Conservation (phyloP, 2,329 filamentous ascomycete genomes). For the Penicillium paneum region DNA sequence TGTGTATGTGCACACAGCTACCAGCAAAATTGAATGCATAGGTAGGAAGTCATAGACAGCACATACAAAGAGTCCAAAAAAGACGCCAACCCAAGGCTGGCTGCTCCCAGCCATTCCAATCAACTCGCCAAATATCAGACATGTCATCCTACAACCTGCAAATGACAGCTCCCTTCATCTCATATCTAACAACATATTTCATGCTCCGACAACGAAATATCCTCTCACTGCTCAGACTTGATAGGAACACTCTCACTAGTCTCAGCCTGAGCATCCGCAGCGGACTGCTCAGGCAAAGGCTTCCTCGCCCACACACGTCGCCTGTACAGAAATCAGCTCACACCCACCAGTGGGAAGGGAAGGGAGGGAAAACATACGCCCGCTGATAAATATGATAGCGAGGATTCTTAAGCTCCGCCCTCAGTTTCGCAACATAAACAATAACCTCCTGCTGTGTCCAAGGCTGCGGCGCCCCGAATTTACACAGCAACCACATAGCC, state of each 20-base stretch:
- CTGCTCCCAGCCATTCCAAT: not conserved
- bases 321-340: constrained; percentile 3
- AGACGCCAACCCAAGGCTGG: not conserved
- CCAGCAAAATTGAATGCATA: not conserved
- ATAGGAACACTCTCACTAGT: not conserved
- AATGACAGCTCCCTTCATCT: not conserved
- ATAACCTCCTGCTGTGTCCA: constrained; percentile 19
- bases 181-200: not conserved
- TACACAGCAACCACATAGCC: constrained; percentile 28
- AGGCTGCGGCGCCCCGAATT: constrained; percentile 21
- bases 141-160: not conserved
- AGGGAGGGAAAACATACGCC: constrained; percentile 12
- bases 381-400: constrained; percentile 19
- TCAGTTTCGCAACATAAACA: constrained; percentile 20
- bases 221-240: not conserved
- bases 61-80: not conserved
- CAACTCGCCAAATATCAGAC: not conserved
- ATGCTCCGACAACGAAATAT: not conserved
- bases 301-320: constrained; percentile 19
- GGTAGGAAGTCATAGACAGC: not conserved
- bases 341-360: too few species aligned
- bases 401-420: constrained; percentile 20
- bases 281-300: not conserved
- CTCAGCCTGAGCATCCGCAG: not conserved
- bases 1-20: not conserved